Evolutionary conservation across 164 flowering plant species (phyloP).

Genomic region (Liriodendron chinense): DNA sequence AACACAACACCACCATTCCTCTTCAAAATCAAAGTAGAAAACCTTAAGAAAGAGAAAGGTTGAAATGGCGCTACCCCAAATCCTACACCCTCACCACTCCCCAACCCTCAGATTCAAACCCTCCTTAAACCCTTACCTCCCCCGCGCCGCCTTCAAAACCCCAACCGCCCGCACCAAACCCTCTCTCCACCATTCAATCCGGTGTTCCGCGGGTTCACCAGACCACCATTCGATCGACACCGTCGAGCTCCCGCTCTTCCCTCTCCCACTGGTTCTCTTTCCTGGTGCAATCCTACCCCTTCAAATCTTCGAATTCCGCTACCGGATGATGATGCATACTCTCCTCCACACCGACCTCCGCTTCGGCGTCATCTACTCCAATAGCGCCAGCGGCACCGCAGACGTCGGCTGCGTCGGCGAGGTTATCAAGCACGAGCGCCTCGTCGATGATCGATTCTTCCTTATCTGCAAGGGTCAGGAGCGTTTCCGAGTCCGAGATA

Average conservation of each 20-base stretch:
- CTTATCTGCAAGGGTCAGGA: conserved; percentile 95
- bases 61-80: conserved; percentile 64
- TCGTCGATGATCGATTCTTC: conserved; percentile 92
- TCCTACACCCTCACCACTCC: conserved; percentile 41
- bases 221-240: conserved; percentile 55
- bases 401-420: conserved; percentile 97
- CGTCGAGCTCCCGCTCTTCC: conserved; percentile 89
- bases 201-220: conserved; percentile 55
- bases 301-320: conserved; percentile 93
- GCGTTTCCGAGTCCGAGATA: conserved; percentile 61
- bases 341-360: conserved; percentile 93
- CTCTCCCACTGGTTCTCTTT: conserved; percentile 91
- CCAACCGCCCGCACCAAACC: not conserved
- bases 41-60: not conserved
- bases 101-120: conserved; percentile 33
- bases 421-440: conserved; percentile 89
- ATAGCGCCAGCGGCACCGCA: conserved; percentile 65
- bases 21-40: not conserved
- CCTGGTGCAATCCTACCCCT: conserved; percentile 93
- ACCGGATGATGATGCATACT: conserved; percentile 98
- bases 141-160: conserved; percentile 1
- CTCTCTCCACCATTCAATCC: conserved; percentile 18
- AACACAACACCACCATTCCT: not conserved
- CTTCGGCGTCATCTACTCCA: conserved; percentile 86
- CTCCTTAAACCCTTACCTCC: conserved; percentile 15